Base-by-base conservation (phyloP, 148 eudicot species). In the Cornus suecica region DNA sequence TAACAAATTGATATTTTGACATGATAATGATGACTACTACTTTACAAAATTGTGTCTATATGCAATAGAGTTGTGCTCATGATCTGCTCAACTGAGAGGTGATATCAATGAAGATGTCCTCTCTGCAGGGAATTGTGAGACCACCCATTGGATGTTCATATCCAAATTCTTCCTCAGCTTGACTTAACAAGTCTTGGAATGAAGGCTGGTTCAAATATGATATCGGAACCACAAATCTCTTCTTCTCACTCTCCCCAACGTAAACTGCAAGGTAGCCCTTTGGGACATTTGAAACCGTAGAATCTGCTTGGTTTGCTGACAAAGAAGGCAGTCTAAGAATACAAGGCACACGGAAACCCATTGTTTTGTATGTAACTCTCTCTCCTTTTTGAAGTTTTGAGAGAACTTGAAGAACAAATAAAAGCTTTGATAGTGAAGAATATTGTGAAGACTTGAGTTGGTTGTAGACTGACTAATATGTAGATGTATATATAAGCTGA, bases 291-390 rank as follows among this genome's bases (percentile, higher is more conserved):
- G 7, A 4, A 58, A 8, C 62, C 5, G 62, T 58, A 20, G 62
- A 58, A 58, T 1, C 24, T 58, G 23, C 24, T 58, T 58, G 62
- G 62, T 58, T 6, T 58, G 62, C 62, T 22, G 25, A 14, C n/a
- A 30, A 68, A 51, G 14, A 34, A 45, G n/a, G 16, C 8, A 31
- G 22, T 23, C 56, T 5, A 10, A 68, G 28, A 10, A 74, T 25
- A 9, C 68, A 2, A n/a, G 69, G 76, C 64, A 74, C 10, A 0
- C 76, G 60, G 20, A 74, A 23, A 6, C 68, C 76, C 76, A 62
- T 63, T 20, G 27, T 32, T 25, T 9, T 28, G 9, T 65, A 3
- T 26, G 30, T 16, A 24, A 15, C 20, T 3, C n/a, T n/a, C n/a
- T n/a, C n/a, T n/a, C n/a, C n/a, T n/a, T n/a, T n/a, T 32, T 2